phyloP scores from a whole-genome alignment of 768 basidiomycete species.

The Hericium coralloides region DNA sequence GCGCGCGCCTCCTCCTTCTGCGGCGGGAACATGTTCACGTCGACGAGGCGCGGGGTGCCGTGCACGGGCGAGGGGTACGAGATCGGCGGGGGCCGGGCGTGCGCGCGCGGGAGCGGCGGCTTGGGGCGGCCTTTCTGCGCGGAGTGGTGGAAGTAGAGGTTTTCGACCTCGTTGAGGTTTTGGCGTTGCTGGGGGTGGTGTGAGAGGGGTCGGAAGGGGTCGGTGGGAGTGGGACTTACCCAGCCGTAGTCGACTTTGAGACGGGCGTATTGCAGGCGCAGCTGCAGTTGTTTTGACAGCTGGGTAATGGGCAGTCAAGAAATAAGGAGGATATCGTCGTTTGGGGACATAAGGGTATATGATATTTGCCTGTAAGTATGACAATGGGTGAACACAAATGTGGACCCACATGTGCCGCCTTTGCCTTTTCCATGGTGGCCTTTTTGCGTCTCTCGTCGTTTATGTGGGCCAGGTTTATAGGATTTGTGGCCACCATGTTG shows the following conservation, averaged over 20 bases:
- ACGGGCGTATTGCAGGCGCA: conserved; percentile 65
- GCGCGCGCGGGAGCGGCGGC: conserved; percentile 11
- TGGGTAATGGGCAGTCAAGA: conserved; percentile 16
- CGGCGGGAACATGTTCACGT: not conserved
- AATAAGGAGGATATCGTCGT: too few relatives aligned
- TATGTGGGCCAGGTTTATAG: not conserved
- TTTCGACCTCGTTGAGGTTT: conserved; percentile 71
- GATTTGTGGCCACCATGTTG: conserved; percentile 5
- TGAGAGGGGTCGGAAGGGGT: not conserved
- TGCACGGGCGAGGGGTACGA: conserved; percentile 6
- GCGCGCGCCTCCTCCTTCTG: not conserved
- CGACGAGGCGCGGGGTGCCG: conserved; percentile 12
- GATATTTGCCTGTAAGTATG: too few relatives aligned
- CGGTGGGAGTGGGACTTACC: conserved; percentile 34
- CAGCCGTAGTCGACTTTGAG: conserved; percentile 74
- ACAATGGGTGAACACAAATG: not conserved
- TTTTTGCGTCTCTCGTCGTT: conserved; percentile 31
- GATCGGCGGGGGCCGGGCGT: conserved; percentile 6
- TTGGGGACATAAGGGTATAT: too few relatives aligned
- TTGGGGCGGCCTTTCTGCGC: conserved; percentile 26
- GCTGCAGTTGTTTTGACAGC: conserved; percentile 64
- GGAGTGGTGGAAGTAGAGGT: conserved; percentile 68
- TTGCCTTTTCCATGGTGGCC: conserved; percentile 41
- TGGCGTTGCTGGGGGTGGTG: conserved; percentile 51
- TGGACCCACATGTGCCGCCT: conserved; percentile 41